phyloP scores from a whole-genome alignment of 768 basidiomycete genomes.

The Naganishia antarctica region DNA sequence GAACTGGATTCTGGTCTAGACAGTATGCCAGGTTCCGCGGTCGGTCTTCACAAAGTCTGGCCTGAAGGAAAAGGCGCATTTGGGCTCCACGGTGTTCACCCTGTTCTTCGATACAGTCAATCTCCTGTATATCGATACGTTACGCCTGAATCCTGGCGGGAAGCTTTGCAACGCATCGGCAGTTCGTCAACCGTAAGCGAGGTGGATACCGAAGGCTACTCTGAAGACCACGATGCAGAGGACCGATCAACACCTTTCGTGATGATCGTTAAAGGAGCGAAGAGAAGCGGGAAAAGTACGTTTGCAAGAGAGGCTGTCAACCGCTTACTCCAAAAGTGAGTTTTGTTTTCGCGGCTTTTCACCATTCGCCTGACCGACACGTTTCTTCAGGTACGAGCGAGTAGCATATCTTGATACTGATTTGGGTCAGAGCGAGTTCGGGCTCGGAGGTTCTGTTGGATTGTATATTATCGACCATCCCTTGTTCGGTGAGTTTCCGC shows the following conservation, averaged over 20 bases:
- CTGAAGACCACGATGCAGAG: conserved; percentile 23
- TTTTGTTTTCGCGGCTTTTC: conserved; percentile 43
- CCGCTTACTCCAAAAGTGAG: conserved; percentile 57
- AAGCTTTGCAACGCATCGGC: conserved; percentile 45
- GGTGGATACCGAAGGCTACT: not conserved
- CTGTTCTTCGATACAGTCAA: conserved; percentile 45
- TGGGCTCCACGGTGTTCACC: conserved; percentile 51
- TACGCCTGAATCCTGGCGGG: conserved; percentile 39
- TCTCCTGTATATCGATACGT: conserved; percentile 36
- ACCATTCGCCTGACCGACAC: too few relatives aligned
- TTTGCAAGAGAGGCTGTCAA: conserved; percentile 73
- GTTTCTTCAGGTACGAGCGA: conserved; percentile 58
- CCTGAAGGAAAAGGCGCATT: conserved; percentile 51
- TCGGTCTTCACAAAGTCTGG: conserved; percentile 60
- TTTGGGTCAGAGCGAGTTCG: conserved; percentile 89
- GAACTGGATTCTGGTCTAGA: conserved; percentile 62
- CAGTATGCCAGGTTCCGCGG: conserved; percentile 62
- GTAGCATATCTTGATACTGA: conserved; percentile 93
- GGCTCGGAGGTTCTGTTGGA: conserved; percentile 76
- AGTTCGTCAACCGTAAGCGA: not conserved
- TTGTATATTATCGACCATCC: conserved; percentile 66
- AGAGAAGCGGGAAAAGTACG: conserved; percentile 84
- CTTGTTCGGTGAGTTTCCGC: conserved; percentile 60
- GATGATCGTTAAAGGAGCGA: conserved; percentile 74
- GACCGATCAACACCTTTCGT: conserved; percentile 47